phyloP scores from a whole-genome alignment of 495 filamentous ascomycete species.

The Xylaria venustula region DNA sequence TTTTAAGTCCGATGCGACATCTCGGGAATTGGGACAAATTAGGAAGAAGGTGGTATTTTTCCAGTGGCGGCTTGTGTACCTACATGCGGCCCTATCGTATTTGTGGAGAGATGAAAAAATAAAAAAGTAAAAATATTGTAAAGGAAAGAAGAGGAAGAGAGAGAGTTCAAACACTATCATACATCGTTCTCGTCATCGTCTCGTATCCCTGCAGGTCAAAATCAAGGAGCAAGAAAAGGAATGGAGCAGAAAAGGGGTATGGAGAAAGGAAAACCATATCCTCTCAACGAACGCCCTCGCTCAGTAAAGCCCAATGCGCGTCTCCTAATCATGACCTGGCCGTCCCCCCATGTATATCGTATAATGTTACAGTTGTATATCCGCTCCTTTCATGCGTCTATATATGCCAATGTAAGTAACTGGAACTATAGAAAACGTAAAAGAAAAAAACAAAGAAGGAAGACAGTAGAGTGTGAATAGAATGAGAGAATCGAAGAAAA shows the following conservation, averaged over 20 bases:
- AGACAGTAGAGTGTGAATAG: not conserved
- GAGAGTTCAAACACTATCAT: conserved; percentile 3
- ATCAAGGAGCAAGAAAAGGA: conserved; percentile 7
- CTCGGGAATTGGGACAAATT: not conserved
- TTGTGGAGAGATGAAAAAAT: too few species aligned
- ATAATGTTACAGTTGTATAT: conserved; percentile 13
- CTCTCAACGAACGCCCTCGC: conserved; percentile 8
- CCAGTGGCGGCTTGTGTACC: not conserved
- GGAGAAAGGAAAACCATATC: conserved; percentile 6
- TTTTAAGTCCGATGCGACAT: not conserved
- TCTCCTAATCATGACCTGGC: conserved; percentile 1
- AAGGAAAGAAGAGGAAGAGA: not conserved
- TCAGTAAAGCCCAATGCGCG: not conserved
- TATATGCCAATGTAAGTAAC: not conserved
- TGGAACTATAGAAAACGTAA: not conserved
- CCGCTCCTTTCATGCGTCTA: conserved; percentile 14
- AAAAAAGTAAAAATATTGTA: not conserved
- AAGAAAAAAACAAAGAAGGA: not conserved
- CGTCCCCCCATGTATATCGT: not conserved
- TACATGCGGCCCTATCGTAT: not conserved
- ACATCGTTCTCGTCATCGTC: conserved; percentile 15
- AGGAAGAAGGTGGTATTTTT: conserved; percentile 1
- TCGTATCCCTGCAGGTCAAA: conserved; percentile 1
- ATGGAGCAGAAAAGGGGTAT: conserved; percentile 2
- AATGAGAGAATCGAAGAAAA: not conserved